Evolutionary conservation across 2,329 filamentous ascomycete species (phyloP).

Genomic region (Aspergillus spinulosporus): DNA sequence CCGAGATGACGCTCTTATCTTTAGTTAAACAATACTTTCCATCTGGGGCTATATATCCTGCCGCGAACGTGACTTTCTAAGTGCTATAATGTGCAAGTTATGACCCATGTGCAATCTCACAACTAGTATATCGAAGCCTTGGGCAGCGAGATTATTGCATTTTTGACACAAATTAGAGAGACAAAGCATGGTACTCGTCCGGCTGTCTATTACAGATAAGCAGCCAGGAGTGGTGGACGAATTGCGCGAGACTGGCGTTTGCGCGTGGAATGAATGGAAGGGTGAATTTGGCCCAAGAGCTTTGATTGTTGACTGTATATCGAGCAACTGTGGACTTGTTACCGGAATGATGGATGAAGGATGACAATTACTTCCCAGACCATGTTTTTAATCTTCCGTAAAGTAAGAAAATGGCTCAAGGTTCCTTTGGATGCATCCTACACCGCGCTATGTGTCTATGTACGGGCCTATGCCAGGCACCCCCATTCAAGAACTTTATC

Average conservation of each 20-base stretch:
- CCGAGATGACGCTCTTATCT: background rate
- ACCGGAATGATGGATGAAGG: background rate
- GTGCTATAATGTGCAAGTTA: background rate
- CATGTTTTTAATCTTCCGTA: no score
- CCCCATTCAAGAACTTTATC: no score
- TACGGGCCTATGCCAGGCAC: no score
- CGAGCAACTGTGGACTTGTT: background rate
- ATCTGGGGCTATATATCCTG: background rate
- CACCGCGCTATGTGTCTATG: no score
- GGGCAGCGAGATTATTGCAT: no score
- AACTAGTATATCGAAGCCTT: no score
- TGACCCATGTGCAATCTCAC: background rate
- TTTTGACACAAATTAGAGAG: background rate
- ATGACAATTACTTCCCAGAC: background rate
- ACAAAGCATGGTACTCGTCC: background rate
- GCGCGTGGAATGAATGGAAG: constrained; percentile 5
- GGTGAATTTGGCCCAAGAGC: background rate
- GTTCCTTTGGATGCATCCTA: no score
- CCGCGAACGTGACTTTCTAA: background rate
- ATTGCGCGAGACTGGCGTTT: background rate
- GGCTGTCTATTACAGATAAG: background rate
- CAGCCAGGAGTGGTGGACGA: background rate
- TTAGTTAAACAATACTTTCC: background rate
- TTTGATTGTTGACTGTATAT: background rate
- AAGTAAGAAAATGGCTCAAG: no score